Base-by-base conservation (phyloP, 148 eudicot genomes). In the Chenopodium formosanum region DNA sequence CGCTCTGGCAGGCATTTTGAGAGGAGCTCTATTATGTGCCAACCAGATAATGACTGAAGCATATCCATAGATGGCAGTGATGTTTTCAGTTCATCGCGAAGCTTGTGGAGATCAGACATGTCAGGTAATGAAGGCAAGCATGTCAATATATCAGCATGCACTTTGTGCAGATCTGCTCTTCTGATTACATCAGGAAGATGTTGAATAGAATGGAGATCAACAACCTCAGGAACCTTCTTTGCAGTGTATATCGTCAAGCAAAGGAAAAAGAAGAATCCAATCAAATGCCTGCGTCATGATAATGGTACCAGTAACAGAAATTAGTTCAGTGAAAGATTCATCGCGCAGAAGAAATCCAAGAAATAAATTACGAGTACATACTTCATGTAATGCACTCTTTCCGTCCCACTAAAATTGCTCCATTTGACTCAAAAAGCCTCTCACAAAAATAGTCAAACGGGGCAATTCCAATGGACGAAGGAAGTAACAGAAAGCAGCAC, bases 211-310 rank as follows among this genome's bases (percentile, higher is more conserved):
- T 86, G 88, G 65, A 89, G 86, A 88, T 96, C 95, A 34, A 91
- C 93, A 71, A 93, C 97, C 46, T 83, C 84, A 22, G 99, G 98
- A 69, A 92, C 79, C 85, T 89, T 89, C 88, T 74, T 89, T 37
- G 94, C 97, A 58, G 98, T 92, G 87, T 94, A 94, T 81, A 94
- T 91, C 10, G 98, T 96, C 86, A 96, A 84, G 81, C 86, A 77
- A 14, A 96, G 92, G 88, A 96, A 96, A 68, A 96, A 88, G 82
- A 96, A 91, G 91, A 96, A 96, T 52, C 99, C 99, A 46, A 96
- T 92, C 92, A 96, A 86, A 89, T 96, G 99, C 85, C 98, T 94
- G 97, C 90, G 84, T 56, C 71, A 80, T 56, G 86, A 86, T 56
- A 75, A 81, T 32, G 29, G 46, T 37, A 29, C 20, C 74, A n/a